These are phyloP conservation scores for Podila epigama DNA, from an alignment of 192 early-diverging fungal species.

Conservation along the genomic window DNA sequence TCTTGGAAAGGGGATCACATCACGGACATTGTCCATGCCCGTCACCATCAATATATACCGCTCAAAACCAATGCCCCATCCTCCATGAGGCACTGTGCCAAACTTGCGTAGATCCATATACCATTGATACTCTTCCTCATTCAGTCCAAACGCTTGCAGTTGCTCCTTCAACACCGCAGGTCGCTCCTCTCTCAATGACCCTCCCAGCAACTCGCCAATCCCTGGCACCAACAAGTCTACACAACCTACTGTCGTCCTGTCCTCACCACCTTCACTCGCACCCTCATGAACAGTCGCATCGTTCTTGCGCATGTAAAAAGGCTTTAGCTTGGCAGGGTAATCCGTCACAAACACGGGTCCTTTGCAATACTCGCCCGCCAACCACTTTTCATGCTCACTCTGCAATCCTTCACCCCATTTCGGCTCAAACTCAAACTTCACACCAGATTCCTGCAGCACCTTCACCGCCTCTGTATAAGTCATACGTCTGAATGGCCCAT, in stretches of 20 bases:
- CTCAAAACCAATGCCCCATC: conserved; percentile 93
- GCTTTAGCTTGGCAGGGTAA: conserved; percentile 80
- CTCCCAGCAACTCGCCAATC: conserved; percentile 86
- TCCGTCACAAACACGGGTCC: conserved; percentile 91
- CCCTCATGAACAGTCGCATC: background rate
- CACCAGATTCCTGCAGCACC: conserved; percentile 62
- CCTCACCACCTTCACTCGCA: background rate
- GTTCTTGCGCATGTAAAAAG: conserved; percentile 88
- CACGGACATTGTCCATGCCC: conserved; percentile 81
- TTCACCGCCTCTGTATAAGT: conserved; percentile 84
- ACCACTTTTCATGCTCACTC: conserved; percentile 87
- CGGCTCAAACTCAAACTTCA: conserved; percentile 68
- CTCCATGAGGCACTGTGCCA: conserved; percentile 87
- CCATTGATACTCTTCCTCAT: conserved; percentile 79
- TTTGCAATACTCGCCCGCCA: conserved; percentile 69
- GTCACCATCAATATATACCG: conserved; percentile 79
- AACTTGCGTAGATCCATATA: conserved; percentile 84
- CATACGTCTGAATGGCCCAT: conserved; percentile 71
- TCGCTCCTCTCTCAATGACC: conserved; percentile 82
- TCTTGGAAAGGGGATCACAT: conserved; percentile 67
- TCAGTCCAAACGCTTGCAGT: conserved; percentile 62
- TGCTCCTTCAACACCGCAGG: conserved; percentile 59
- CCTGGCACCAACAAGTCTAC: conserved; percentile 86
- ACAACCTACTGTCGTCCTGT: conserved; percentile 76
- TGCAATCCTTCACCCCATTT: conserved; percentile 79